Evolutionary conservation across 2,329 filamentous ascomycete genomes (phyloP).

Genomic region (Beauveria scarabaeidicola): DNA sequence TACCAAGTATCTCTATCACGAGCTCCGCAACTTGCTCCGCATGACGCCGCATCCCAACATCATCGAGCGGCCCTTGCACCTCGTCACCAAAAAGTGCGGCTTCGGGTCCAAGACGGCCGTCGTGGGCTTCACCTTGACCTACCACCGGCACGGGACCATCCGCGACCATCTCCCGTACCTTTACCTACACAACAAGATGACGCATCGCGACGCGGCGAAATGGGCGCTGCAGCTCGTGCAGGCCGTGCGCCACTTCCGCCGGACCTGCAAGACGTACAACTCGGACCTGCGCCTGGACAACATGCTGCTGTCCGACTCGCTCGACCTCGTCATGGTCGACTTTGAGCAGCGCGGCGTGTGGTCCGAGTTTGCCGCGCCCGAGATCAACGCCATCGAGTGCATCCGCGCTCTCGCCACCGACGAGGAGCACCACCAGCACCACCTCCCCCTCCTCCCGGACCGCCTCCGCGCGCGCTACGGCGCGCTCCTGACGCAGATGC

Average conservation of each 20-base stretch:
- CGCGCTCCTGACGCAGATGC: constrained; percentile 31
- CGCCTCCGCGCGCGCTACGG: constrained; percentile 29
- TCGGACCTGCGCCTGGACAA: constrained; percentile 54
- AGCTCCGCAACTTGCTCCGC: constrained; percentile 46
- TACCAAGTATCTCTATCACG: constrained; percentile 53
- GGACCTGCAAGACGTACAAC: constrained; percentile 40
- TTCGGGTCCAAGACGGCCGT: constrained; percentile 49
- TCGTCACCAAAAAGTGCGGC: constrained; percentile 46
- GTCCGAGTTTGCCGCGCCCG: constrained; percentile 53
- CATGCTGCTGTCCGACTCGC: constrained; percentile 40
- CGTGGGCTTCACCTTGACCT: constrained; percentile 48
- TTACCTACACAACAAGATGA: constrained; percentile 36
- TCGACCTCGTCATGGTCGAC: constrained; percentile 48
- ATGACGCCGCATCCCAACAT: constrained; percentile 45
- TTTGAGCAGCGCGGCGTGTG: constrained; percentile 56
- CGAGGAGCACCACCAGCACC: too few species aligned
- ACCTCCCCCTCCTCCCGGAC: constrained; percentile 29
- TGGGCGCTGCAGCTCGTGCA: constrained; percentile 47
- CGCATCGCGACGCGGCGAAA: constrained; percentile 36
- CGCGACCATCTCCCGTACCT: constrained; percentile 46
- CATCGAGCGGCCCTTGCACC: constrained; percentile 41
- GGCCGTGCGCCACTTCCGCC: constrained; percentile 42
- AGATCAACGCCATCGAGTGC: constrained; percentile 52
- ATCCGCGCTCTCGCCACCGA: constrained; percentile 44
- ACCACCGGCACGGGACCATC: constrained; percentile 44